phyloP scores from a whole-genome alignment of 306 rosid species.

The Senna tora region DNA sequence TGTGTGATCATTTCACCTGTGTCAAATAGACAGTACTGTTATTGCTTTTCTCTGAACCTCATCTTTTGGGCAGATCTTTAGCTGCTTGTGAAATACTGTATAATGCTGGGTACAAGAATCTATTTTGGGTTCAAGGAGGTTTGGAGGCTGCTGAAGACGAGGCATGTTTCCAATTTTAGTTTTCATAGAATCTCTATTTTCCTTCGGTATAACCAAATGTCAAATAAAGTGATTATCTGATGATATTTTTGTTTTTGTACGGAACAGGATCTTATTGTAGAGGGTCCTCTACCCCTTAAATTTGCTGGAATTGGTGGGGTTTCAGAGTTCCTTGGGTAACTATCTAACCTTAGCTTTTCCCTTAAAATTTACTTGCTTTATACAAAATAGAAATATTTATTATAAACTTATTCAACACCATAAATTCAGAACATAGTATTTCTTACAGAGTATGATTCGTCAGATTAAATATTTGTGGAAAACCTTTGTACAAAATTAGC shows the following conservation, averaged over 20 bases:
- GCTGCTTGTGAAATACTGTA: constrained; percentile 90
- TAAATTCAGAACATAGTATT: constrained; percentile 11
- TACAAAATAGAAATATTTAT: neutral
- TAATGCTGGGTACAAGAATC: constrained; percentile 79
- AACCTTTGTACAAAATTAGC: constrained; percentile 20
- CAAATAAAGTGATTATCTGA: constrained; percentile 28
- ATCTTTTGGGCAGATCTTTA: constrained; percentile 64
- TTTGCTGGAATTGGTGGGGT: constrained; percentile 93
- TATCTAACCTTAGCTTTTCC: constrained; percentile 25
- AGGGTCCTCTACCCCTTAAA: constrained; percentile 82
- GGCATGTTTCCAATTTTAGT: constrained; percentile 50
- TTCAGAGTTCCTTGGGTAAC: constrained; percentile 90
- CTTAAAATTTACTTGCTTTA: neutral
- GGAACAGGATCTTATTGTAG: constrained; percentile 85
- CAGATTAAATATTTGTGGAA: constrained; percentile 6
- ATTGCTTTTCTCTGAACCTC: constrained; percentile 29
- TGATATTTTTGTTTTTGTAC: constrained; percentile 27
- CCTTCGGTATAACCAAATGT: constrained; percentile 28
- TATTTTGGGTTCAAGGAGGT: constrained; percentile 98
- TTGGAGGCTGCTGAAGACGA: constrained; percentile 89
- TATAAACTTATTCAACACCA: neutral
- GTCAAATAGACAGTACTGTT: constrained; percentile 9
- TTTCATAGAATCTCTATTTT: constrained; percentile 24
- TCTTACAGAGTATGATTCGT: constrained; percentile 5
- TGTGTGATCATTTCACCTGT: constrained; percentile 11